These are phyloP conservation scores for Rachicladosporium sp. DNA, from an alignment of 2,329 filamentous ascomycete species.

Conservation along the genomic window DNA sequence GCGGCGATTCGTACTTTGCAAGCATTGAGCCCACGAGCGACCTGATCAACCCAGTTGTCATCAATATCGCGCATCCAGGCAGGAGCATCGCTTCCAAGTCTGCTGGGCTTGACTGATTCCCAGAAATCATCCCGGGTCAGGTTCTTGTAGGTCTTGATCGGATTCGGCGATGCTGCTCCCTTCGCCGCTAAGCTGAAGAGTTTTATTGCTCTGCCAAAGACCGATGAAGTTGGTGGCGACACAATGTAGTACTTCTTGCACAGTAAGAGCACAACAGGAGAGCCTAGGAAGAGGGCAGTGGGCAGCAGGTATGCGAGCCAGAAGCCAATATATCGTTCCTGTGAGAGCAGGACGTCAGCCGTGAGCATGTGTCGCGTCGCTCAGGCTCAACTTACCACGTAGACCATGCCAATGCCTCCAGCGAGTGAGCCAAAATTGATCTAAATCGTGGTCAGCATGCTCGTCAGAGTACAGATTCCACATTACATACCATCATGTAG, in stretches of 20 bases:
- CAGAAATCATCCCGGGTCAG: constrained; percentile 38
- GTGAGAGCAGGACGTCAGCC: too few relatives aligned
- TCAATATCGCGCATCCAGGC: constrained; percentile 65
- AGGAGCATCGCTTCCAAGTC: constrained; percentile 39
- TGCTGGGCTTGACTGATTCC: constrained; percentile 17
- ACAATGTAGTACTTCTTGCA: constrained; percentile 41
- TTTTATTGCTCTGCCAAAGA: constrained; percentile 53
- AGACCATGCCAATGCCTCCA: constrained; percentile 45
- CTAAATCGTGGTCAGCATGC: constrained; percentile 15
- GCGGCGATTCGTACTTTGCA: constrained; percentile 40
- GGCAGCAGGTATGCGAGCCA: constrained; percentile 52
- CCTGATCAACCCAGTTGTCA: constrained; percentile 67
- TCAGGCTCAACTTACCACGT: constrained; percentile 20
- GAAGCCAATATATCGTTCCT: constrained; percentile 56
- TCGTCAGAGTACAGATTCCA: too few relatives aligned
- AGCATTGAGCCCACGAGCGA: constrained; percentile 52
- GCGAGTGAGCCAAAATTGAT: constrained; percentile 61
- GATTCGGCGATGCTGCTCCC: constrained; percentile 9
- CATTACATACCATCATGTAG: constrained; percentile 41
- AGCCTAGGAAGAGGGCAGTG: constrained; percentile 52
- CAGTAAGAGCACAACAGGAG: constrained; percentile 41
- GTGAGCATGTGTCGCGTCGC: too few relatives aligned
- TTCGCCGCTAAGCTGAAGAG: constrained; percentile 51
- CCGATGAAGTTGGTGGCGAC: constrained; percentile 57
- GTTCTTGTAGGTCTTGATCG: constrained; percentile 45